Evolutionary conservation across 1,284 basidiomycete genomes (phyloP).

Genomic region (Cutaneotrichosporon sp.): DNA sequence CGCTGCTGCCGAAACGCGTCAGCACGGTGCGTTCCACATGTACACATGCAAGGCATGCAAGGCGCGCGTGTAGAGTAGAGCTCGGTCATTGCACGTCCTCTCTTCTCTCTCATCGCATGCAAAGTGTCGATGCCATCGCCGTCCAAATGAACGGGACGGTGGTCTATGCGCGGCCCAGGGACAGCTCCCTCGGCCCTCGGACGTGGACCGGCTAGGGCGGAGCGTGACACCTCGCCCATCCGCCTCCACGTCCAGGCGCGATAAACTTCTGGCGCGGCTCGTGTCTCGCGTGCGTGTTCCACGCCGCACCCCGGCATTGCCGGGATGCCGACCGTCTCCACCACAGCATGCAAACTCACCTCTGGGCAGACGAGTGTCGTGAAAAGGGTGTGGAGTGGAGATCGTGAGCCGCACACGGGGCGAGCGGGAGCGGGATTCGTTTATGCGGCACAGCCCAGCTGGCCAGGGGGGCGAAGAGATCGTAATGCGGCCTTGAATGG

Average conservation of each 20-base stretch:
- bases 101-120: background rate
- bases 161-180: background rate
- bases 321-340: no score
- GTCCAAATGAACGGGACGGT: background rate
- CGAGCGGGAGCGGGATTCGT: background rate
- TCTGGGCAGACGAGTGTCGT: background rate
- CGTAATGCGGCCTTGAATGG: background rate
- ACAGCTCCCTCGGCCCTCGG: no score
- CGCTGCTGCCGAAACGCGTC: background rate
- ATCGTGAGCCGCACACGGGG: background rate
- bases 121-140: background rate
- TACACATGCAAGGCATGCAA: background rate
- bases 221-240: background rate
- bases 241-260: background rate
- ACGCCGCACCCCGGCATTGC: no score
- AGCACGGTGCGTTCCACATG: background rate
- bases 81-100: background rate
- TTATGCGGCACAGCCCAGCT: conserved; percentile 1
- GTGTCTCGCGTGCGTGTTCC: background rate
- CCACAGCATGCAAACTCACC: background rate
- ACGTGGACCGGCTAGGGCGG: background rate
- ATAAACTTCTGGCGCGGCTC: background rate
- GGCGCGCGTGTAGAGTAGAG: no score
- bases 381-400: background rate
- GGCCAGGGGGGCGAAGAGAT: background rate